phyloP scores from a whole-genome alignment of 2,329 filamentous ascomycete genomes.

The Ophiocordyceps robertsii region DNA sequence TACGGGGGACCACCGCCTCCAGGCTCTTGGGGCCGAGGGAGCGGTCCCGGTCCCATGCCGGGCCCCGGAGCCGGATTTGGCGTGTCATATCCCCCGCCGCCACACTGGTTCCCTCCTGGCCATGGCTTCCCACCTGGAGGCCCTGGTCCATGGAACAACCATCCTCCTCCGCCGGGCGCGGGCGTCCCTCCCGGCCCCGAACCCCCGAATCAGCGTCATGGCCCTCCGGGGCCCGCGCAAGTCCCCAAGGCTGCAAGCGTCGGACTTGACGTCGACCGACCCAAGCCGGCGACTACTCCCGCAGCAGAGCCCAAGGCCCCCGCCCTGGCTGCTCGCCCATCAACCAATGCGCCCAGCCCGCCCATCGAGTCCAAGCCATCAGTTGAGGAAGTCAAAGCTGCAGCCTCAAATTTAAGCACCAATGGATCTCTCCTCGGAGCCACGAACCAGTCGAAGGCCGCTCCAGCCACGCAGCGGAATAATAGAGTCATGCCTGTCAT shows the following conservation, averaged over 20 bases:
- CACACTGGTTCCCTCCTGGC: conserved; percentile 67
- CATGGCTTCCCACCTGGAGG: conserved; percentile 61
- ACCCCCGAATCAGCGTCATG: conserved; percentile 40
- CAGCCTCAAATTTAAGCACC: conserved; percentile 25
- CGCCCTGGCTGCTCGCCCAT: conserved; percentile 30
- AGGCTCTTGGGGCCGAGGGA: conserved; percentile 40
- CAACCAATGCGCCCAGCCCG: conserved; percentile 42
- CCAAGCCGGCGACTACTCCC: conserved; percentile 30
- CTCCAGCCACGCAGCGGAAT: conserved; percentile 34
- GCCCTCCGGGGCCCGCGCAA: conserved; percentile 29
- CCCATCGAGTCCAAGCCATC: conserved; percentile 58
- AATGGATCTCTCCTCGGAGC: conserved; percentile 24
- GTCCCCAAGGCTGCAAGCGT: conserved; percentile 27
- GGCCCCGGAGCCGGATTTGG: conserved; percentile 44
- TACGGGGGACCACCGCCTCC: conserved; percentile 37
- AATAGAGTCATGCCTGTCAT: conserved; percentile 51
- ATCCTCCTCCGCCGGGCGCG: conserved; percentile 46
- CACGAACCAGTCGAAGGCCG: conserved; percentile 20
- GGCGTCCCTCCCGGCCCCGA: conserved; percentile 46
- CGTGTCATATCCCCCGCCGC: conserved; percentile 66
- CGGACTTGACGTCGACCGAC: conserved; percentile 35
- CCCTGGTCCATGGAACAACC: conserved; percentile 44
- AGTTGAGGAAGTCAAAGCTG: conserved; percentile 26
- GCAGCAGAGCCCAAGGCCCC: conserved; percentile 40
- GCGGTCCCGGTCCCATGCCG: conserved; percentile 41